These are phyloP conservation scores for Colletotrichum eremochloae DNA, from an alignment of 2,329 filamentous ascomycete species.

Conservation along the genomic window DNA sequence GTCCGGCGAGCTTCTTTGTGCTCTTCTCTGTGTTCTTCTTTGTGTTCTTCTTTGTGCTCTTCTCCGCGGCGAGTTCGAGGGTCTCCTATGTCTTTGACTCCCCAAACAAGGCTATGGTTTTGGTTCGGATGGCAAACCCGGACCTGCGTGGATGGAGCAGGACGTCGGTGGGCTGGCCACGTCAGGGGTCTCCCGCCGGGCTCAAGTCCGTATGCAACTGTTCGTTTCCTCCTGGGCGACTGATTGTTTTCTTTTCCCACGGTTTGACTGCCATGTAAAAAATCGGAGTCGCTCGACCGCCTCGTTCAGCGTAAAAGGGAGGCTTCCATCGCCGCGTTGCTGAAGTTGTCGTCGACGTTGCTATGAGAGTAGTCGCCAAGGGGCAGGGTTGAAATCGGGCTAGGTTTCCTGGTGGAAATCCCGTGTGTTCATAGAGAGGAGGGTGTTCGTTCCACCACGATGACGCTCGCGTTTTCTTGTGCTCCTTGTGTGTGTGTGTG, in stretches of 20 bases:
- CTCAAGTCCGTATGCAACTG: background rate
- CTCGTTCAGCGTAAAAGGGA: background rate
- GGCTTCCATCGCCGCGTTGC: background rate
- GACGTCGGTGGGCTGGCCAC: background rate
- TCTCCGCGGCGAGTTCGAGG: background rate
- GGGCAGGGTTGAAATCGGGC: background rate
- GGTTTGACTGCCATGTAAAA: background rate
- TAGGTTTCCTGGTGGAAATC: background rate
- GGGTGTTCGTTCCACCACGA: background rate
- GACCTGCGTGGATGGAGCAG: background rate
- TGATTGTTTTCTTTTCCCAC: no score
- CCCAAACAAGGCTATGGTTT: background rate
- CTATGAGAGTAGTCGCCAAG: background rate
- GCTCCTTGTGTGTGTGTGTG: background rate
- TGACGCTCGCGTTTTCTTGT: background rate
- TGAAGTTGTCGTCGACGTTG: background rate
- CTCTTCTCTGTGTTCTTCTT: background rate
- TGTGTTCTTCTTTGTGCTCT: no score
- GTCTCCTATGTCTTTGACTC: background rate
- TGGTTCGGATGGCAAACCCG: background rate
- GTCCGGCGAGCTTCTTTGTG: background rate
- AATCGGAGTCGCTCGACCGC: no score
- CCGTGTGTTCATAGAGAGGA: background rate
- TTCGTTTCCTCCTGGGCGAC: background rate
- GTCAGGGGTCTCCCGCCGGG: background rate